Evolutionary conservation across 1,284 basidiomycete species (phyloP).

Genomic region (Pascua sp.): DNA sequence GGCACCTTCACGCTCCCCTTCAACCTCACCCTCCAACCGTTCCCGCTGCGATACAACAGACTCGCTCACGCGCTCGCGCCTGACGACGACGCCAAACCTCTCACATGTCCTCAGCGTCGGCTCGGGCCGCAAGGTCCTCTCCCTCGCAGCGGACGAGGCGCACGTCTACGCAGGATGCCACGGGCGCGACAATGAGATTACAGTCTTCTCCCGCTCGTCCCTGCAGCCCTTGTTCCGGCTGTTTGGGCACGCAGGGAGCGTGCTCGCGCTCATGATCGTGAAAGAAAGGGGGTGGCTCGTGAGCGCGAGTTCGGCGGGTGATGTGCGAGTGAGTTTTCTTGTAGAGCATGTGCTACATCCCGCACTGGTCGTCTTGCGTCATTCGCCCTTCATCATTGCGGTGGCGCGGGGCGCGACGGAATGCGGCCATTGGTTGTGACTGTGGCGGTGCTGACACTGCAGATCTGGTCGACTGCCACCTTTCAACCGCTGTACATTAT

Average conservation of each 20-base stretch:
- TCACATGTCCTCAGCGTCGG: slow-evolving; percentile 47
- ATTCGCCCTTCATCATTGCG: neutral
- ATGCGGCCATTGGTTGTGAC: slow-evolving; percentile 10
- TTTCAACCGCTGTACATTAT: slow-evolving; percentile 72
- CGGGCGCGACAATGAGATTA: slow-evolving; percentile 67
- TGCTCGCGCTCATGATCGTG: slow-evolving; percentile 76
- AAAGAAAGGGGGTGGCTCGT: slow-evolving; percentile 76
- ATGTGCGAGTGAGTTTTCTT: slow-evolving; percentile 60
- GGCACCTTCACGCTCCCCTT: neutral
- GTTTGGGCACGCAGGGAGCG: slow-evolving; percentile 79
- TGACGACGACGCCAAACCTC: slow-evolving; percentile 43
- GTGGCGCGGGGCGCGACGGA: neutral
- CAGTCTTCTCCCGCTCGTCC: slow-evolving; percentile 67
- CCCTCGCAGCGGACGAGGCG: slow-evolving; percentile 65
- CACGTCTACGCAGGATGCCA: slow-evolving; percentile 84
- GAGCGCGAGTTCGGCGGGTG: slow-evolving; percentile 68
- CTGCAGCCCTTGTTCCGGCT: slow-evolving; percentile 68
- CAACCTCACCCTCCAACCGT: neutral
- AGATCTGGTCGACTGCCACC: slow-evolving; percentile 80
- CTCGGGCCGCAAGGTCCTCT: slow-evolving; percentile 56
- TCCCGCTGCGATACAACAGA: slow-evolving; percentile 13
- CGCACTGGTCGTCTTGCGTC: neutral
- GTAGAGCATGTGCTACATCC: no score
- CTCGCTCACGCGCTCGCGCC: slow-evolving; percentile 44
- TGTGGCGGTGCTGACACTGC: slow-evolving; percentile 9